Conservation (phyloP, 345 rosid genomes). For the Populus davidiana region DNA sequence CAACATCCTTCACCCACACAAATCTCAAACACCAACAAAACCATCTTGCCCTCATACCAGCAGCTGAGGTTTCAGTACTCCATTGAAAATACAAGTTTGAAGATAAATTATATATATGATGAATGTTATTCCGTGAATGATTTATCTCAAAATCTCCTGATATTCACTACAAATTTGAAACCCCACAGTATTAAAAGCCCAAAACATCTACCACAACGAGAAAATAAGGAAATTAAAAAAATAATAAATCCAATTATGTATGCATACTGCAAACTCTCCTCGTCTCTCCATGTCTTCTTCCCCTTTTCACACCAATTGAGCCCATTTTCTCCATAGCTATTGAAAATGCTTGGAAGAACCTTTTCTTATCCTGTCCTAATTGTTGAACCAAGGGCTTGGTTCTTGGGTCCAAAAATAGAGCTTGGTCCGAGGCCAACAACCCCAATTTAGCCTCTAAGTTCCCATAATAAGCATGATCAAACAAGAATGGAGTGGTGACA, state of each 20-base stretch:
- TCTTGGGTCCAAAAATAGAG: slow-evolving; percentile 50
- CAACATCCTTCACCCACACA: too few relatives aligned
- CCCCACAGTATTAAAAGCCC: not conserved
- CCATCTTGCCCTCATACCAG: too few relatives aligned
- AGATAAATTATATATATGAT: too few relatives aligned
- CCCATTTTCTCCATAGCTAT: slow-evolving; percentile 86
- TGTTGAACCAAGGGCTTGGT: slow-evolving; percentile 55
- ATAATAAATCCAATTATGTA: not conserved
- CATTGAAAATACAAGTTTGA: too few relatives aligned
- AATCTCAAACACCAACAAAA: too few relatives aligned
- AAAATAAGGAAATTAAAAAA: not conserved
- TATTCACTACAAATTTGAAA: not conserved
- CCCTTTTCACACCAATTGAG: slow-evolving; percentile 65
- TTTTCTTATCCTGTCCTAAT: slow-evolving; percentile 46
- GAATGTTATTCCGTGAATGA: too few relatives aligned
- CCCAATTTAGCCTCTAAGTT: slow-evolving; percentile 60
- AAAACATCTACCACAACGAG: not conserved
- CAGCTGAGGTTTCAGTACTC: too few relatives aligned
- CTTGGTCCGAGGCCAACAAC: slow-evolving; percentile 62
- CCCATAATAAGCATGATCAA: slow-evolving; percentile 61
- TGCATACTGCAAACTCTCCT: slow-evolving; percentile 59
- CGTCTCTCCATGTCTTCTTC: slow-evolving; percentile 66
- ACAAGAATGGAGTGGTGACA: slow-evolving; percentile 65
- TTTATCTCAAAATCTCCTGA: not conserved
- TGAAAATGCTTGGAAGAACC: slow-evolving; percentile 61